These are phyloP conservation scores for Aspergillus vadensis DNA, from an alignment of 2,329 filamentous ascomycete genomes.

Conservation along the genomic window DNA sequence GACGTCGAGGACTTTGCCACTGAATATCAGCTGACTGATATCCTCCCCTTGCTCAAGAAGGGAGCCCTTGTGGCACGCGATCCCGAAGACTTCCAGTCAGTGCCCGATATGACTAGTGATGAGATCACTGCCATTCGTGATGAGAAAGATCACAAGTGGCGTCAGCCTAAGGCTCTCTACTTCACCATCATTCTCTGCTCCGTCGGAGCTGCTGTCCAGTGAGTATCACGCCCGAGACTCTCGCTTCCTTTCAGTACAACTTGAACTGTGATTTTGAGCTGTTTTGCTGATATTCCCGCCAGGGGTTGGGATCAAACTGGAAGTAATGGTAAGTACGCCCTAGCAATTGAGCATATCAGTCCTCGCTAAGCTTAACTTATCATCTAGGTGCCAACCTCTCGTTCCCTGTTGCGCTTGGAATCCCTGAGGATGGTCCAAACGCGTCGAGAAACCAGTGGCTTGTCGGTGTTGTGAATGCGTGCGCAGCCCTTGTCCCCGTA, in stretches of 20 bases:
- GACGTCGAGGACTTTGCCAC: constrained; percentile 48
- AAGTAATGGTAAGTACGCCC: constrained; percentile 29
- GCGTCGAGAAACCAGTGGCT: constrained; percentile 57
- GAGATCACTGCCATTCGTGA: constrained; percentile 48
- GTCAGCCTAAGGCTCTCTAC: constrained; percentile 52
- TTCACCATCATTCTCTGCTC: constrained; percentile 56
- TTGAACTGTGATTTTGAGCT: background rate
- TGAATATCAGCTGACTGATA: constrained; percentile 45
- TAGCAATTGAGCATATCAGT: background rate
- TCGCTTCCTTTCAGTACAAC: background rate
- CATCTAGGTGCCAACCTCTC: constrained; percentile 53
- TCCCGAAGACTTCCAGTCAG: constrained; percentile 47
- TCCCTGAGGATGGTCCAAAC: constrained; percentile 42
- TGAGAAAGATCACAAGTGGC: constrained; percentile 54
- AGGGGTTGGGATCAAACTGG: constrained; percentile 39
- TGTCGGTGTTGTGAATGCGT: constrained; percentile 66
- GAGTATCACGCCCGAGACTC: constrained; percentile 22
- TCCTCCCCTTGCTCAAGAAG: constrained; percentile 46
- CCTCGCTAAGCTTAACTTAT: constrained; percentile 17
- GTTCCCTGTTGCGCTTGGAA: constrained; percentile 52
- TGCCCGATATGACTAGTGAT: constrained; percentile 46
- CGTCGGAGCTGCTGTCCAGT: constrained; percentile 55
- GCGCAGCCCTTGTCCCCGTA: constrained; percentile 28
- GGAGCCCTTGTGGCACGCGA: constrained; percentile 55
- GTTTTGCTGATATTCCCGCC: background rate